phyloP scores from a whole-genome alignment of 768 basidiomycete species.

The Rhodocollybia butyracea region DNA sequence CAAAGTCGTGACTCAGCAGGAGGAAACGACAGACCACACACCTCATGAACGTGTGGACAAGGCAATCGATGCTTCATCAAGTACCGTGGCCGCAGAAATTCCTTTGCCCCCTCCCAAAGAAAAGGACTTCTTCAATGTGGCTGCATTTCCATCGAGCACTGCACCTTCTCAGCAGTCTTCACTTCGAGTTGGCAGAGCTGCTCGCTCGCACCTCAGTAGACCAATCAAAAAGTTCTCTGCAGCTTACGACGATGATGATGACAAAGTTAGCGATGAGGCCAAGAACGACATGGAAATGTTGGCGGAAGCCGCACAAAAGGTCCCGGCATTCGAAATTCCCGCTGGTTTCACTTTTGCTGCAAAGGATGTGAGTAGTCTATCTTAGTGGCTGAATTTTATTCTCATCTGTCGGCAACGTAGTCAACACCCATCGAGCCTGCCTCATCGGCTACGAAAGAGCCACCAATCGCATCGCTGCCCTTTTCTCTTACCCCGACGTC shows the following conservation, averaged over 20 bases:
- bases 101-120: conserved; percentile 21
- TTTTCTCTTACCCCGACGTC: conserved; percentile 54
- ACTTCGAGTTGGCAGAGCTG: conserved; percentile 61
- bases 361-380: conserved; percentile 46
- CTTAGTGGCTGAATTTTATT: not conserved
- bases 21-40: conserved; percentile 10
- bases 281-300: conserved; percentile 42
- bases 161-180: conserved; percentile 42
- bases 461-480: conserved; percentile 61
- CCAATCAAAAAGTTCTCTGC: conserved; percentile 66
- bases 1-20: conserved; percentile 17
- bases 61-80: too few relatives aligned
- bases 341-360: conserved; percentile 68
- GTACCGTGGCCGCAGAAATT: not conserved
- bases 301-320: conserved; percentile 53
- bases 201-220: conserved; percentile 59
- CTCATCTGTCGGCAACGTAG: conserved; percentile 7
- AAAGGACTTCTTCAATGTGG: conserved; percentile 12
- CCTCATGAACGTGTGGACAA: not conserved
- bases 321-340: conserved; percentile 58
- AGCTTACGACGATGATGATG: conserved; percentile 51
- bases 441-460: conserved; percentile 50
- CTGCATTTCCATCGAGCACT: conserved; percentile 30
- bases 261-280: conserved; percentile 40
- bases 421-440: conserved; percentile 37